Conservation (phyloP, 139 green algal species). For the Chlorella sp. region DNA sequence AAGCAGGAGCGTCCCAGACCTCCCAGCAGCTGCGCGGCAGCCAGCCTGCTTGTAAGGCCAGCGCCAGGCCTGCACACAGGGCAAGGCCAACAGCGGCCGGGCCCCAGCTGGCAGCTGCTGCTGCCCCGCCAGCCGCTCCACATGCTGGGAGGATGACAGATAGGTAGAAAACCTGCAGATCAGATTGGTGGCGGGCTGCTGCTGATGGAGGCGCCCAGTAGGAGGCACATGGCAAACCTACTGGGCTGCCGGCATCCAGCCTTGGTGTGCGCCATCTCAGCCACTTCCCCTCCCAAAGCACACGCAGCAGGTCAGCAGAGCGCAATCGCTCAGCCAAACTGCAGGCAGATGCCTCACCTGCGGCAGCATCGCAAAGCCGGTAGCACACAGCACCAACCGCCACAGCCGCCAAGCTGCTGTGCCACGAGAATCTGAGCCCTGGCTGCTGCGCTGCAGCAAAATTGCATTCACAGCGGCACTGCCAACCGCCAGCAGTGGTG, state of each 20-base stretch:
- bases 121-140: not conserved
- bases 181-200: too few species aligned
- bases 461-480: constrained; percentile 3
- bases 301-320: too few species aligned
- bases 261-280: too few species aligned
- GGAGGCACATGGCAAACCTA: too few species aligned
- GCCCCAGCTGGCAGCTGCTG: not conserved
- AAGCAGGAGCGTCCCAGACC: constrained; percentile 61
- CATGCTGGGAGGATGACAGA: not conserved
- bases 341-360: constrained; percentile 55
- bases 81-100: not conserved
- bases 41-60: not conserved
- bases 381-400: constrained; percentile 55
- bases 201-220: too few species aligned
- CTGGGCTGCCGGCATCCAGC: too few species aligned
- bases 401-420: constrained; percentile 58
- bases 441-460: constrained; percentile 14
- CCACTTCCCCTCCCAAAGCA: too few species aligned
- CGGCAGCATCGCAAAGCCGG: constrained; percentile 70
- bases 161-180: not conserved
- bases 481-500: not conserved
- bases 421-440: too few species aligned
- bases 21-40: not conserved
- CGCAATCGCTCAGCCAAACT: too few species aligned
- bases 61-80: not conserved